These are phyloP conservation scores for Suillus alpinus DNA, from an alignment of 768 basidiomycete genomes.

Conservation along the genomic window DNA sequence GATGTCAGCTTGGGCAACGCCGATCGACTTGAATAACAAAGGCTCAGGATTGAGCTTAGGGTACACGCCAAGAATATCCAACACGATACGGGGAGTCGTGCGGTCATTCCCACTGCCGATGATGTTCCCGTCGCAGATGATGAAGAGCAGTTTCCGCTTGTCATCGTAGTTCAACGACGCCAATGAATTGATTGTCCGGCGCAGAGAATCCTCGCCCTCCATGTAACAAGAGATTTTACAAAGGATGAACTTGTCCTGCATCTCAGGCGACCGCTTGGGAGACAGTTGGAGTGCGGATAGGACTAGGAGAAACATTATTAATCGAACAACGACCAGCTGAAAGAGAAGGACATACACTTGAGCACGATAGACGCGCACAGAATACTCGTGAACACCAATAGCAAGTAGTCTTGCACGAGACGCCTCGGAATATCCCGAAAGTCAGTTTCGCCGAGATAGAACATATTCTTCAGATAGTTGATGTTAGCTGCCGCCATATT, in stretches of 20 bases:
- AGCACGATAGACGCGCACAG: too few species aligned
- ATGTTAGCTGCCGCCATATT: too few species aligned
- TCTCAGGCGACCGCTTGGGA: conserved; percentile 76
- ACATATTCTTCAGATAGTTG: too few species aligned
- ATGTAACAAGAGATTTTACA: conserved; percentile 96
- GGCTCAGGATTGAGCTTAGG: conserved; percentile 90
- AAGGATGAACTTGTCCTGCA: conserved; percentile 91
- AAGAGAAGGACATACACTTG: too few species aligned
- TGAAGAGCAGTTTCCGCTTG: conserved; percentile 89
- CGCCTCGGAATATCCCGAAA: too few species aligned
- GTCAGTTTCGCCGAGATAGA: too few species aligned
- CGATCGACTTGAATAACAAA: conserved; percentile 85
- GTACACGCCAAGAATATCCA: conserved; percentile 91
- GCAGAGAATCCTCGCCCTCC: conserved; percentile 91
- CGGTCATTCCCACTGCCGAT: conserved; percentile 93
- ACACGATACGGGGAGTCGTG: conserved; percentile 86
- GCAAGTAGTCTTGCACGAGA: too few species aligned
- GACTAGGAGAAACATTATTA: conserved; percentile 66
- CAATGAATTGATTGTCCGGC: conserved; percentile 87
- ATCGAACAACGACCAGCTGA: too few species aligned
- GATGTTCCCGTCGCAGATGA: conserved; percentile 96
- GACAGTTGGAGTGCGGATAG: conserved; percentile 90
- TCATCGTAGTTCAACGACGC: conserved; percentile 91
- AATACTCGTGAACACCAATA: too few species aligned
- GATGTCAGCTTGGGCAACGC: conserved; percentile 33